Conservation (phyloP, 495 filamentous ascomycete species). For the Monascus purpureus region DNA sequence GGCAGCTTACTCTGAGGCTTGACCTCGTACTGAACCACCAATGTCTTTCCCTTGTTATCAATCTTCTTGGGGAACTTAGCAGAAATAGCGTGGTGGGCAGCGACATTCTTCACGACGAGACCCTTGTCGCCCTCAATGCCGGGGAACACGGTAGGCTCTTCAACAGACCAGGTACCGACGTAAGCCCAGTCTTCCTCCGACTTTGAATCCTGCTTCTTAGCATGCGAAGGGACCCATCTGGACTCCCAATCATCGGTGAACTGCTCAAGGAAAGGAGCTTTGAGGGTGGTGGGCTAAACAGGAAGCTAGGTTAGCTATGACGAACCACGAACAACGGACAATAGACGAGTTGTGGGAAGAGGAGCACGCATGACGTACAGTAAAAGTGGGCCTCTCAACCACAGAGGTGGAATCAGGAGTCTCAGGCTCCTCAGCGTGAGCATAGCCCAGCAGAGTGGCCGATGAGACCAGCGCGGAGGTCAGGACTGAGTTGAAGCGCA, state of each 20-base stretch:
- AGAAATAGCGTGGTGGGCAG: constrained; percentile 97
- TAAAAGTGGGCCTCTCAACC: constrained; percentile 67
- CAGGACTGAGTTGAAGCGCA: constrained; percentile 62
- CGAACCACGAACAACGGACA: constrained; percentile 1
- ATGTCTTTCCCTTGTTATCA: constrained; percentile 88
- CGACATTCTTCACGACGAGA: constrained; percentile 90
- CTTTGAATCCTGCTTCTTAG: constrained; percentile 86
- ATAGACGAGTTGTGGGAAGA: constrained; percentile 1
- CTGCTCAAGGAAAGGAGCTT: constrained; percentile 95
- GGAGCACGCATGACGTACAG: constrained; percentile 42
- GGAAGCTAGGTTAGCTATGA: constrained; percentile 11
- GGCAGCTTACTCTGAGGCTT: constrained; percentile 82
- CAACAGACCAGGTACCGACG: constrained; percentile 90
- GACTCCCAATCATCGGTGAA: constrained; percentile 91
- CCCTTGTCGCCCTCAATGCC: constrained; percentile 94
- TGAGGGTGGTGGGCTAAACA: constrained; percentile 62
- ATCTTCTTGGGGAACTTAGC: constrained; percentile 96
- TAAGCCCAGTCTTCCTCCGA: constrained; percentile 95
- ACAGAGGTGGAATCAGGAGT: constrained; percentile 37
- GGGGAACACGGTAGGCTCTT: constrained; percentile 86
- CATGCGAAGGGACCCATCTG: constrained; percentile 85
- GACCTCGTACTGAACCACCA: constrained; percentile 98
- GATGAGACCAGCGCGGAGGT: constrained; percentile 51
- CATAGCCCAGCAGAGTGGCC: constrained; percentile 56
- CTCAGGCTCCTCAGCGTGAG: constrained; percentile 56